Evolutionary conservation across 805 yeast genomes (phyloP).

Genomic region (Wickerhamiella australiensis): DNA sequence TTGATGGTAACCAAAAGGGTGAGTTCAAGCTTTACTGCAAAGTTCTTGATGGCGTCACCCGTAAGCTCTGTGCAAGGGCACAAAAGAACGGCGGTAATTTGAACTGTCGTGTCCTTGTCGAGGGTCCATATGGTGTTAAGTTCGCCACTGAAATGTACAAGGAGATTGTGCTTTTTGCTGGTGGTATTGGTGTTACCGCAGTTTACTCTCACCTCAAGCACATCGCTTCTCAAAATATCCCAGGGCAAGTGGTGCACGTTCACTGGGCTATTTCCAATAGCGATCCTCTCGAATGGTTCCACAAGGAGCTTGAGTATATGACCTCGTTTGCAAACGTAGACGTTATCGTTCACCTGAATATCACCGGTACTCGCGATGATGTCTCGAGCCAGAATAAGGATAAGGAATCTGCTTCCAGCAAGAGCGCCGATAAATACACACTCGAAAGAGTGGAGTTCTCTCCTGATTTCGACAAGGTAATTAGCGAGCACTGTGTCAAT

Average conservation of each 20-base stretch:
- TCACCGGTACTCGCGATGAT: not conserved
- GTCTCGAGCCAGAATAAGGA: not conserved
- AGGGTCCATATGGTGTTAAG: slow-evolving; percentile 53
- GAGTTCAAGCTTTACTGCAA: slow-evolving; percentile 19
- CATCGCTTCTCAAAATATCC: slow-evolving; percentile 22
- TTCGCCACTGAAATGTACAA: slow-evolving; percentile 28
- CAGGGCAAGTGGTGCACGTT: slow-evolving; percentile 24
- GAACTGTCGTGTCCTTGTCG: slow-evolving; percentile 33
- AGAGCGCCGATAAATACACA: not conserved
- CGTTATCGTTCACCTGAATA: slow-evolving; percentile 14
- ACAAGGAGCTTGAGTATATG: slow-evolving; percentile 32
- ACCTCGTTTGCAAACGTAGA: slow-evolving; percentile 13
- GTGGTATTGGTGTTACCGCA: slow-evolving; percentile 53
- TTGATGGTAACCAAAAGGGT: slow-evolving; percentile 13
- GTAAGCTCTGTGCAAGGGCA: slow-evolving; percentile 27
- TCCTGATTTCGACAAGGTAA: slow-evolving; percentile 34
- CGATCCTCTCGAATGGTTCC: slow-evolving; percentile 40
- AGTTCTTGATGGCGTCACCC: slow-evolving; percentile 45
- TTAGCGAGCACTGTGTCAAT: slow-evolving; percentile 29
- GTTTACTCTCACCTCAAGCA: slow-evolving; percentile 35
- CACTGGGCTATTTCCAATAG: slow-evolving; percentile 56
- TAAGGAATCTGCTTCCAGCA: not conserved
- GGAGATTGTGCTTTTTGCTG: slow-evolving; percentile 36
- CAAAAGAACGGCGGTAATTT: slow-evolving; percentile 27
- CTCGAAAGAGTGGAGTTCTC: not conserved